Base-by-base conservation (phyloP, 2,329 filamentous ascomycete genomes). In the Chrysoporthe cubensis region DNA sequence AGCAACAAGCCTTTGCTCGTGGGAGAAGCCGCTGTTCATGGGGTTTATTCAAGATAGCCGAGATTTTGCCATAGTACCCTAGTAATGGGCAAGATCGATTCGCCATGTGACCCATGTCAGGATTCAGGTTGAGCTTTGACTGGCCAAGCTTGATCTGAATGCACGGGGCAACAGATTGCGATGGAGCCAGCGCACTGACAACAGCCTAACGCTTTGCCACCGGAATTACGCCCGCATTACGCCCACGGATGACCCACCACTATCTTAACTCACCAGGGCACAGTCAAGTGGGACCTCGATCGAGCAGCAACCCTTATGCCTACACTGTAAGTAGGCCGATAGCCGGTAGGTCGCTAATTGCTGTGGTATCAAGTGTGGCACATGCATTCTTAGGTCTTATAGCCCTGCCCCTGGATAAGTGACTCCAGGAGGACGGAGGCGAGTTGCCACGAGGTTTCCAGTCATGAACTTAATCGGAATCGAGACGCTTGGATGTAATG, bases 101-200 rank as follows among this genome's bases (percentile, higher is more conserved):
- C 16, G 46, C 46, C 46, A 21, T 48, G 46, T 9, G 46, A 48
- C 18, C 21, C 4, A 54, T 13, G 34, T 21, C 54, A 40, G n/a
- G 54, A 57, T 18, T 54, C 16, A 34, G 37, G 9, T 40, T 40
- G 37, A 40, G 9, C 37, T 9, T 46, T 46, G 44, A n/a, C 11
- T 18, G 44, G 44, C 44, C 8, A 7, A 26, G 54, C 32, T 18
- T 5, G 11, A 21, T 13, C 34, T 26, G 7, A 14, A 57, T 57
- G 32, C 54, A 21, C 54, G 34, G 54, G 34, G 34, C 34, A 57
- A 40, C 54, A 57, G 54, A 40, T 40, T 57, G 54, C 54, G 34
- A 57, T 40, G 54, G 54, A 40, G 54, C 54, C 54, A 40, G 54
- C 52, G 52, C 32, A 32, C 18, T 57, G 52, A 37, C 32, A 40